phyloP scores from a whole-genome alignment of 2,329 filamentous ascomycete species.

The Neopestalotiopsis sp. region DNA sequence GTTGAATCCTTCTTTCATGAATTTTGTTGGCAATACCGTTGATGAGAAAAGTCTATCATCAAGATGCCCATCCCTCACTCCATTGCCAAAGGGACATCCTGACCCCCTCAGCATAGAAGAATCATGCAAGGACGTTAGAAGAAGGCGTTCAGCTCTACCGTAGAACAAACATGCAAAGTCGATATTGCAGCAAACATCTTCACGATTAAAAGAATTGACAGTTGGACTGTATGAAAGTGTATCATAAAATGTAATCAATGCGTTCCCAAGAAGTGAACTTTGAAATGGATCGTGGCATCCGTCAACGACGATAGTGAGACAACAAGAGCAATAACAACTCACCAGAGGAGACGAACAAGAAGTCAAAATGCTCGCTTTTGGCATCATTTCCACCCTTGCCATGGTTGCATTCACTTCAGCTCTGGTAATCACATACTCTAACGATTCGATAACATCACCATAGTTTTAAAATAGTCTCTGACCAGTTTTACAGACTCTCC shows the following conservation, averaged over 20 bases:
- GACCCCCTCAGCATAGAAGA: background rate
- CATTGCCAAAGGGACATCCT: too few relatives aligned
- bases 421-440: background rate
- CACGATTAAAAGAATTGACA: background rate
- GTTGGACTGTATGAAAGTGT: too few relatives aligned
- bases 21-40: too few relatives aligned
- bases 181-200: background rate
- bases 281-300: background rate
- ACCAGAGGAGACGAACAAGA: background rate
- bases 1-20: too few relatives aligned
- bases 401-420: background rate
- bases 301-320: background rate
- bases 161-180: background rate
- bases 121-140: background rate
- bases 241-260: background rate
- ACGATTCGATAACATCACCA: background rate
- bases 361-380: background rate
- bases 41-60: too few relatives aligned
- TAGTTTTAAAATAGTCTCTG: background rate
- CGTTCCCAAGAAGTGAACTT: background rate
- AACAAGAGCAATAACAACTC: background rate
- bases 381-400: background rate
- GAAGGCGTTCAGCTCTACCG: too few relatives aligned
- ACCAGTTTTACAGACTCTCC: background rate
- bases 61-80: too few relatives aligned